Evolutionary conservation across 768 basidiomycete species (phyloP).

Genomic region (Leccinum obscurum): DNA sequence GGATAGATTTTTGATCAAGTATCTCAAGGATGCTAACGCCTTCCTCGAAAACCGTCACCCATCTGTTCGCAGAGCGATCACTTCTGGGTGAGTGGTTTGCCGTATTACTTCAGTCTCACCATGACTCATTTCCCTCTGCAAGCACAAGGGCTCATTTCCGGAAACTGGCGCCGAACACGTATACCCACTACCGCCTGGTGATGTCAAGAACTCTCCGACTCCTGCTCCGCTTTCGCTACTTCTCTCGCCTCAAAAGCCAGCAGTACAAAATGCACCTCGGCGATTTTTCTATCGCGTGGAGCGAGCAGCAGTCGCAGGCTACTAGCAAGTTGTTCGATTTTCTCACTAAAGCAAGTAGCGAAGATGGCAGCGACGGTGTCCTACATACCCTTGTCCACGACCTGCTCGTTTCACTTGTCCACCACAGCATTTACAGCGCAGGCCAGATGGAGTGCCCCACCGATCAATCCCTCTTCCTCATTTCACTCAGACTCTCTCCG

Average conservation of each 20-base stretch:
- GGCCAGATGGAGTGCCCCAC: not conserved
- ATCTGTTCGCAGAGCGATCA: not conserved
- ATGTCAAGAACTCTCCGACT: not conserved
- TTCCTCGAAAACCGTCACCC: slow-evolving; percentile 1
- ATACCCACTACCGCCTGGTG: not conserved
- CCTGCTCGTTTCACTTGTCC: not conserved
- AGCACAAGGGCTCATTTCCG: slow-evolving; percentile 1
- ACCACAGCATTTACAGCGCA: not conserved
- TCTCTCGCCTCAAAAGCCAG: not conserved
- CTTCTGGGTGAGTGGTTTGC: not conserved
- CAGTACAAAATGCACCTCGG: not conserved
- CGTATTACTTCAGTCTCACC: not conserved
- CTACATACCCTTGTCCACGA: not conserved
- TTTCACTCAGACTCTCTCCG: not conserved
- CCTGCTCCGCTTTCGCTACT: not conserved
- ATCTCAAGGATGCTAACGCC: not conserved
- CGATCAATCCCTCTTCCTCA: not conserved
- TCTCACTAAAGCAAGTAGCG: not conserved
- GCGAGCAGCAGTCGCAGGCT: not conserved
- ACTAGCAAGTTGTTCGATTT: not conserved
- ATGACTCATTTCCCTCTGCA: not conserved
- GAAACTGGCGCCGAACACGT: not conserved
- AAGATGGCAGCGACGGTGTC: too few species aligned
- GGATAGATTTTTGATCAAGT: not conserved
- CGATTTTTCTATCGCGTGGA: not conserved